Conservation (phyloP, 139 green algal species). For the Spirogloea muscicola region DNA sequence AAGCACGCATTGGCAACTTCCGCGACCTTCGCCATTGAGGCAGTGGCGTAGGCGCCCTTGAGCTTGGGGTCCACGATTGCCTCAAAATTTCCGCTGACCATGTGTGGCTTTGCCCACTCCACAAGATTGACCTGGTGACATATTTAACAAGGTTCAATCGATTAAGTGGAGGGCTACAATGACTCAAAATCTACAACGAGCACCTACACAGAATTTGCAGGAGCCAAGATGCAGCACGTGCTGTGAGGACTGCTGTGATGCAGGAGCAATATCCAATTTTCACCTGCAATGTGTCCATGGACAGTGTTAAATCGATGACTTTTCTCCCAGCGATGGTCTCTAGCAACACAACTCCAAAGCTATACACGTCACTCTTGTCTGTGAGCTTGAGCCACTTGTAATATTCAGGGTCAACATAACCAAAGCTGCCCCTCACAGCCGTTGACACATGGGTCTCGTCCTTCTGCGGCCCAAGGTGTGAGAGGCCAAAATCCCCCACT, state of each 20-base stretch:
- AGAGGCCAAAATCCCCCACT: slow-evolving; percentile 48
- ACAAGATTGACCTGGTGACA: slow-evolving; percentile 23
- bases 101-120: slow-evolving; percentile 22
- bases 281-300: not conserved
- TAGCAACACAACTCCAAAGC: slow-evolving; percentile 43
- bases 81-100: not conserved
- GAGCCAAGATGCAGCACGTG: too few relatives aligned
- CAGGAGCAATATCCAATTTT: too few relatives aligned
- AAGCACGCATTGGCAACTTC: slow-evolving; percentile 10
- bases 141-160: not conserved
- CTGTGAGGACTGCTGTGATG: too few relatives aligned
- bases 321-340: slow-evolving; percentile 17
- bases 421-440: slow-evolving; percentile 35
- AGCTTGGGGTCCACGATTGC: slow-evolving; percentile 9
- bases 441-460: slow-evolving; percentile 29
- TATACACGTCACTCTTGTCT: slow-evolving; percentile 45
- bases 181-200: too few relatives aligned
- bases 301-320: slow-evolving; percentile 17
- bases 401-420: slow-evolving; percentile 43
- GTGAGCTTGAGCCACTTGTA: slow-evolving; percentile 34
- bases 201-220: too few relatives aligned
- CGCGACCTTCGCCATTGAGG: slow-evolving; percentile 16
- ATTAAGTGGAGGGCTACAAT: too few relatives aligned
- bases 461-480: not conserved
- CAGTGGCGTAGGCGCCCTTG: not conserved